Evolutionary conservation across 257 asterid genomes (phyloP), one percentile per base, ranked within the genome.

Genomic region (Osmanthus fragrans): DNA sequence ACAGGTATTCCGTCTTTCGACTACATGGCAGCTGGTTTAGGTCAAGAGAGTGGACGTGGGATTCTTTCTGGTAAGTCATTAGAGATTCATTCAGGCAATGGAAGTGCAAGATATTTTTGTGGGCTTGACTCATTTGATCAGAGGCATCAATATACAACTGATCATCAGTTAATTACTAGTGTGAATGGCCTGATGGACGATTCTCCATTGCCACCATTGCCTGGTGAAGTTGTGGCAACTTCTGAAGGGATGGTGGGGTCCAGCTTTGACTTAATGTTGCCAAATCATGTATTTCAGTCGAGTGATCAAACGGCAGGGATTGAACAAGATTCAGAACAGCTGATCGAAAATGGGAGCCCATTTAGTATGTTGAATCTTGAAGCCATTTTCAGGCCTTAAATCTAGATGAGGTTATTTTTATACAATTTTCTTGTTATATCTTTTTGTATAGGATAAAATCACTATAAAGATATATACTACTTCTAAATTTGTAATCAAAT

Each of bases 321-420:
- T 6, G 65, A 65, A 18, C 83, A 72, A n/a, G 77, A 72, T 77
- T 75, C 80, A 16, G 80, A 23, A 16, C 2, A 72, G 30, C 64
- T 75, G 77, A 76, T 42, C 67, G 65, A 54, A 65, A 73, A 76
- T 27, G 69, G 70, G 74, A 73, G 82, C 81, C 79, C 82, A 34
- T 83, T 88, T 76, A 37, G 80, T 47, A 73, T 80, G 60, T 80
- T 89, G 37, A 86, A 82, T 77, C 86, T 80, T 83, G 90, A 77
- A 69, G 88, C 88, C 80, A 72, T 88, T 85, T 87, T 89, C 84
- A 77, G 89, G 87, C 73, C 88, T 64, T 90, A 86, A 86, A 6
- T 25, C 30, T 21, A 60, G 54, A 40, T 51, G 70, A 58, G 74
- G 78, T 72, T 51, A 32, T 40, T 15, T 33, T 12, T 1, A 18